Conservation (phyloP, 306 rosid species). For the Trichosanthes truncata region DNA sequence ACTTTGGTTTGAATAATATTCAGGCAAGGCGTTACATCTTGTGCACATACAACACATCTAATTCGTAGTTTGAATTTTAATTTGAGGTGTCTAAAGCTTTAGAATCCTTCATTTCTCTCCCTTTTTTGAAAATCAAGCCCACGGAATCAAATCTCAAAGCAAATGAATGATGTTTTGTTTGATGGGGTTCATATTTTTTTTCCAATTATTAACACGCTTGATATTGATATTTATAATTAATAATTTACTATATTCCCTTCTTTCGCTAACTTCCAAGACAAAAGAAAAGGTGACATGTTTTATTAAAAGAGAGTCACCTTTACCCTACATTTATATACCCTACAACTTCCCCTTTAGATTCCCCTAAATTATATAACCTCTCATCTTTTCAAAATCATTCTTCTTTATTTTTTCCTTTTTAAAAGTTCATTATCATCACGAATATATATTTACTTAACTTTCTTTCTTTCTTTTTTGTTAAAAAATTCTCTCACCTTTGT, state of each 20-base stretch:
- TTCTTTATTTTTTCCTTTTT: background rate
- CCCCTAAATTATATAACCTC: background rate
- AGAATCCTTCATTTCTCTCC: background rate
- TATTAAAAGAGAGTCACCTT: background rate
- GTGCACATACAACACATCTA: background rate
- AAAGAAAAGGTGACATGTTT: background rate
- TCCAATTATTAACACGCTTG: background rate
- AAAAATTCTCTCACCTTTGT: background rate
- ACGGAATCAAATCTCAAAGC: background rate
- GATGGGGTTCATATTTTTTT: background rate
- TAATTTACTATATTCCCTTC: background rate
- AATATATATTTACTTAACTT: background rate
- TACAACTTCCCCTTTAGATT: background rate
- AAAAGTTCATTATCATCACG: background rate
- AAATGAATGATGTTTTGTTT: background rate
- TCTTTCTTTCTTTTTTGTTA: background rate
- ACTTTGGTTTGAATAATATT: background rate
- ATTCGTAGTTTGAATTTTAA: background rate
- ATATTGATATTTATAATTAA: background rate
- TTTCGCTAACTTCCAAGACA: background rate
- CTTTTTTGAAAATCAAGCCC: background rate
- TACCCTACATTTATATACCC: conserved; percentile 3
- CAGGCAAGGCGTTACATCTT: background rate
- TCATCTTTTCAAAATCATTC: background rate
- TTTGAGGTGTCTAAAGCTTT: background rate